These are phyloP conservation scores for Lagerstroemia speciosa DNA, from an alignment of 345 rosid genomes.

Conservation along the genomic window DNA sequence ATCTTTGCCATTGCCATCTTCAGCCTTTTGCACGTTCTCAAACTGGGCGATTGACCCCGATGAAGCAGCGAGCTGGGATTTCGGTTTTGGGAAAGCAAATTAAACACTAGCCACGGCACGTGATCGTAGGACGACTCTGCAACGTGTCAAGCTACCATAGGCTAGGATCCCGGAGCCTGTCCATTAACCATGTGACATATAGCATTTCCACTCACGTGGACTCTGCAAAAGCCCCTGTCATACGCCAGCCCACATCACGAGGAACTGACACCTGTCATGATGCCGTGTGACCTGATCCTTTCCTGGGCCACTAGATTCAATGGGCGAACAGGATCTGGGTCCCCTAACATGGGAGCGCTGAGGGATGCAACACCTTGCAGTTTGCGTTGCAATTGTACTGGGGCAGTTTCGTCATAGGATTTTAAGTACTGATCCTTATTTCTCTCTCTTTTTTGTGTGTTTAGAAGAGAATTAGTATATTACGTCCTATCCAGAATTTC, in stretches of 20 bases:
- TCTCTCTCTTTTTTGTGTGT: no score
- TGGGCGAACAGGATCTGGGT: neutral
- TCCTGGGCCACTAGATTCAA: neutral
- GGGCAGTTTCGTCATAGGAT: no score
- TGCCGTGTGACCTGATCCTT: neutral
- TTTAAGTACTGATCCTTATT: no score
- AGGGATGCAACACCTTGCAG: no score
- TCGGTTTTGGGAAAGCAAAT: neutral
- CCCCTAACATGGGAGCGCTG: neutral
- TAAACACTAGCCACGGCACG: conserved; percentile 10
- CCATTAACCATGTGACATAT: conserved; percentile 25
- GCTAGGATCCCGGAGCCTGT: conserved; percentile 4
- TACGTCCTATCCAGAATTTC: no score
- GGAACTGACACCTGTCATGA: conserved; percentile 37
- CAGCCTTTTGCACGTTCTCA: neutral
- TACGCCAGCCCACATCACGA: conserved; percentile 31
- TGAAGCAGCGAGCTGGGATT: neutral
- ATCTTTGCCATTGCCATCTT: no score
- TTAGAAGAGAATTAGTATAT: no score
- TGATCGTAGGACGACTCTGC: conserved; percentile 15
- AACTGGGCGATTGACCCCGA: neutral
- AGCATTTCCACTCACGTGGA: conserved; percentile 44
- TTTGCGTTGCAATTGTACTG: no score
- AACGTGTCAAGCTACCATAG: conserved; percentile 19
- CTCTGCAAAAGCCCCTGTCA: conserved; percentile 16